A percentile compares a stretch with the other conserved stretches of the same genome.
Evolutionary conservation across 331 rosid species (phyloP).

Genomic region (Pyracantha coccinea): DNA sequence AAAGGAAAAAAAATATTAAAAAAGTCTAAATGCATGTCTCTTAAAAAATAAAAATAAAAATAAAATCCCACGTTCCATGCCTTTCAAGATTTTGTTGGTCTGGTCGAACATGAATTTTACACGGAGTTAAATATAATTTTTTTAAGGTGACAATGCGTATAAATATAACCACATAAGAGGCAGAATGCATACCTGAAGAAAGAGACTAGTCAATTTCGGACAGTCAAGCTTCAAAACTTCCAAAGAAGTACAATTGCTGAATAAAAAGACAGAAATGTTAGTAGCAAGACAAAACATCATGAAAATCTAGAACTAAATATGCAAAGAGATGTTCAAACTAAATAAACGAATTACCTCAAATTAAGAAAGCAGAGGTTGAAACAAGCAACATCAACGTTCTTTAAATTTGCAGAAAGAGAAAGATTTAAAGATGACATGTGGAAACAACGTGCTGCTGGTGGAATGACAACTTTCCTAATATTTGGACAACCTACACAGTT

Average conservation of each 20-base stretch:
- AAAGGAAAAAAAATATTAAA: too few relatives aligned
- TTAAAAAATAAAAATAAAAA: too few relatives aligned
- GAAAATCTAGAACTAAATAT: background rate
- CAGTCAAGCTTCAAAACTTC: slow-evolving; percentile 83
- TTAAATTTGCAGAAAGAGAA: slow-evolving; percentile 74
- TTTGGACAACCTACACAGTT: slow-evolving; percentile 92
- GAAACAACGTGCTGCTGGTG: slow-evolving; percentile 69
- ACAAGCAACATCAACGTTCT: slow-evolving; percentile 91
- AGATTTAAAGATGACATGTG: slow-evolving; percentile 65
- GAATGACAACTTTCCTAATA: slow-evolving; percentile 87
- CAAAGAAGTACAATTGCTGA: slow-evolving; percentile 80
- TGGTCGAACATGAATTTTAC: background rate
- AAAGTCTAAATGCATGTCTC: background rate
- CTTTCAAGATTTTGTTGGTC: background rate
- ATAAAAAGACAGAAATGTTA: slow-evolving; percentile 17
- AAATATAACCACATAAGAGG: background rate
- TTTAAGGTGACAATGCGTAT: background rate
- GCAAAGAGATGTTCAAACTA: background rate
- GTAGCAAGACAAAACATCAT: background rate
- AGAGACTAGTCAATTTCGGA: slow-evolving; percentile 80
- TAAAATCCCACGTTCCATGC: background rate
- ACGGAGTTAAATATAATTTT: background rate
- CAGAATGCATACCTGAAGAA: slow-evolving; percentile 64
- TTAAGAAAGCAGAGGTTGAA: slow-evolving; percentile 82
- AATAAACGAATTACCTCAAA: slow-evolving; percentile 46